A percentile compares a stretch with the other conserved stretches of the same genome.
phyloP scores from a whole-genome alignment of 129 eudicot species.

The Helichrysum umbraculigerum region DNA sequence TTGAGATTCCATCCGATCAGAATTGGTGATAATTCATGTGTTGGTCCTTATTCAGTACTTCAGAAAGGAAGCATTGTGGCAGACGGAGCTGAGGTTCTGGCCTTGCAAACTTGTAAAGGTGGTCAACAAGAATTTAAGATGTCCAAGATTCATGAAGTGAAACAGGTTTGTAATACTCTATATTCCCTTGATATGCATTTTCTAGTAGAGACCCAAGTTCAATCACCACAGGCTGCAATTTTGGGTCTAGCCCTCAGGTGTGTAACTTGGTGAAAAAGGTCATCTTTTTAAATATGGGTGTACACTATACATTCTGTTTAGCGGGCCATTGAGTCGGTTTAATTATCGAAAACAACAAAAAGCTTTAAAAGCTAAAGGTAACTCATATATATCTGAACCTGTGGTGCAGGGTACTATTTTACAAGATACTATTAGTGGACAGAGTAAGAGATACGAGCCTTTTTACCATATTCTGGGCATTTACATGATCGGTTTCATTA shows the following conservation, averaged over 20 bases:
- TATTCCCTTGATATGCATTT: neutral
- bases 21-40: slow-evolving; percentile 41
- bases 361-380: neutral
- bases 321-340: too few relatives aligned
- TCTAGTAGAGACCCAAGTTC: too few relatives aligned
- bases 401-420: slow-evolving; percentile 27
- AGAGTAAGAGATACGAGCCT: slow-evolving; percentile 14
- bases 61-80: slow-evolving; percentile 46
- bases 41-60: slow-evolving; percentile 43
- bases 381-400: slow-evolving; percentile 3
- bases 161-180: slow-evolving; percentile 34
- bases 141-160: slow-evolving; percentile 12
- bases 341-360: too few relatives aligned
- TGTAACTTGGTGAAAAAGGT: too few relatives aligned
- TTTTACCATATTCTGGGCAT: slow-evolving; percentile 45
- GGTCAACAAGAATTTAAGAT: slow-evolving; percentile 11
- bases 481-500: slow-evolving; percentile 43
- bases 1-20: slow-evolving; percentile 42
- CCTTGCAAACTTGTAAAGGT: slow-evolving; percentile 42
- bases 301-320: too few relatives aligned
- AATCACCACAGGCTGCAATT: too few relatives aligned
- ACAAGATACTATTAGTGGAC: slow-evolving; percentile 2
- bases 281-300: too few relatives aligned
- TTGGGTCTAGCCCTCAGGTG: neutral
- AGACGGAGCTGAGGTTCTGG: slow-evolving; percentile 36